Percentiles rank a stretch among this genome's conserved stretches.
Conservation (phyloP, 169 alveolate species). For the Plasmodium gonderi region DNA sequence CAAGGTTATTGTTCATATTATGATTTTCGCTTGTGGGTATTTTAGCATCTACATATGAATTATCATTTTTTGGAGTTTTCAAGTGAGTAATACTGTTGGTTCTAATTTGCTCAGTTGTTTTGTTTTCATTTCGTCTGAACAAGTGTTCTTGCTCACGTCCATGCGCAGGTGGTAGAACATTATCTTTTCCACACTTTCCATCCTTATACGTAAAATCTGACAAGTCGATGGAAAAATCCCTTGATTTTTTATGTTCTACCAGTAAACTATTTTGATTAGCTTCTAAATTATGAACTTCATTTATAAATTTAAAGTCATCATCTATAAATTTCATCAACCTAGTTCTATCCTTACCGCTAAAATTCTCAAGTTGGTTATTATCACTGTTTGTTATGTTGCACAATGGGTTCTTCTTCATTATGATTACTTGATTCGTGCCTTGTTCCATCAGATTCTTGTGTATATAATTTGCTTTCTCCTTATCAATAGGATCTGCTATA, state of each 20-base stretch:
- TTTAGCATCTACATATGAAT: too few species aligned
- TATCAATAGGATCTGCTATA: too few species aligned
- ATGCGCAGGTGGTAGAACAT: background rate
- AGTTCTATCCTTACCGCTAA: background rate
- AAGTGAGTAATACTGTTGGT: background rate
- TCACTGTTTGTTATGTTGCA: background rate
- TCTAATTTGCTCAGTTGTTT: background rate
- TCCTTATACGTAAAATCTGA: background rate
- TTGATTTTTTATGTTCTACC: background rate
- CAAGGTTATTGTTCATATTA: too few species aligned
- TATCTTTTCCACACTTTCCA: background rate
- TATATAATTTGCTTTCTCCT: background rate
- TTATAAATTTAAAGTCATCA: constrained; percentile 32
- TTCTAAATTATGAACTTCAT: background rate
- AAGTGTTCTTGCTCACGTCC: too few species aligned
- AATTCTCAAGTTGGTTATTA: background rate
- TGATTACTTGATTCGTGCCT: background rate
- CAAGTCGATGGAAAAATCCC: background rate
- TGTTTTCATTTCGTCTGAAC: background rate
- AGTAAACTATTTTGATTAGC: background rate
- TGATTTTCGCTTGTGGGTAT: too few species aligned
- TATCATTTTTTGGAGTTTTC: too few species aligned
- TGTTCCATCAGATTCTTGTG: background rate
- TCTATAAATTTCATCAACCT: background rate
- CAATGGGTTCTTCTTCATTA: background rate